Percentiles rank a stretch among this genome's conserved stretches.
Evolutionary conservation across 2,329 filamentous ascomycete genomes (phyloP).

Genomic region (Cercospora berteroae): DNA sequence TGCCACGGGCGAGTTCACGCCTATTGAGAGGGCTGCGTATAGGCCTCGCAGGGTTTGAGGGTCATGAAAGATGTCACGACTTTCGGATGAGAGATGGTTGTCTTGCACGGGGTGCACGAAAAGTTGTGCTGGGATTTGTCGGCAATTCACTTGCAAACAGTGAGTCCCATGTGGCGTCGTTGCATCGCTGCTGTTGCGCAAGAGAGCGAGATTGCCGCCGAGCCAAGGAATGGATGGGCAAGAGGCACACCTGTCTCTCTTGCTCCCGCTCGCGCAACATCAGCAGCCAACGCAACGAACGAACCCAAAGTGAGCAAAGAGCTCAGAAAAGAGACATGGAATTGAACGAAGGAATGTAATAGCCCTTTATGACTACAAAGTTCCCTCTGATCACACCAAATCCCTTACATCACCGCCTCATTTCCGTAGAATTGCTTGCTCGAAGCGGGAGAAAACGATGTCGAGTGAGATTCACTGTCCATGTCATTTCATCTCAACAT

Average conservation of each 20-base stretch:
- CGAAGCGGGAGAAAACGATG: no score
- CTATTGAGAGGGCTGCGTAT: constrained; percentile 4
- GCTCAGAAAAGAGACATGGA: neutral
- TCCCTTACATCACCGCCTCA: neutral
- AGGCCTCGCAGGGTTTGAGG: constrained; percentile 5
- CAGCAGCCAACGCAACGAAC: no score
- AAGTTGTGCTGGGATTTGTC: no score
- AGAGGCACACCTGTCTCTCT: no score
- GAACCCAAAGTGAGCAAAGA: no score
- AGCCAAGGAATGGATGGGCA: neutral
- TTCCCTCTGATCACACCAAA: neutral
- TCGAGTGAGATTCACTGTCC: no score
- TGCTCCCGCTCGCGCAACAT: no score
- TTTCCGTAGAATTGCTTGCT: no score
- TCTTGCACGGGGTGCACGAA: no score
- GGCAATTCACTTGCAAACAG: neutral
- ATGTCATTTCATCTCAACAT: no score
- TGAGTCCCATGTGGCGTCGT: neutral
- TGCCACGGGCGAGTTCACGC: constrained; percentile 19
- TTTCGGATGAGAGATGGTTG: no score
- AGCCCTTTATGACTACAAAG: neutral
- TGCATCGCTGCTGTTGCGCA: neutral
- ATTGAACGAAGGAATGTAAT: neutral
- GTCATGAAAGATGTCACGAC: neutral
- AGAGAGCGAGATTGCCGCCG: neutral